These are phyloP conservation scores for Colletotrichum nymphaeae DNA, from an alignment of 2,329 filamentous ascomycete species.

Conservation along the genomic window DNA sequence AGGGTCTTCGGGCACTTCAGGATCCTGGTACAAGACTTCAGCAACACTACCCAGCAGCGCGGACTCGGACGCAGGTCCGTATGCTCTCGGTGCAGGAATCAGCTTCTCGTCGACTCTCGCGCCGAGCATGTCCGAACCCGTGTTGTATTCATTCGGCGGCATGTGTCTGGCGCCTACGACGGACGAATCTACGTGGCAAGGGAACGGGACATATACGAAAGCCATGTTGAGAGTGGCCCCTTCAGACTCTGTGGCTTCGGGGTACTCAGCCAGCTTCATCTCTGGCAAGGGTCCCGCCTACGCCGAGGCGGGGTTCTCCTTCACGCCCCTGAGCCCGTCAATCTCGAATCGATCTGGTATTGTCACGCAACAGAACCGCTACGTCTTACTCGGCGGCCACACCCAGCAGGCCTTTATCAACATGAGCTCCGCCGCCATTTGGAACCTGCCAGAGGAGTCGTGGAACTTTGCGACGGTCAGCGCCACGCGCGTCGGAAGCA, in stretches of 20 bases:
- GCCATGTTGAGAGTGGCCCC: conserved; percentile 77
- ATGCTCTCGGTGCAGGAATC: conserved; percentile 67
- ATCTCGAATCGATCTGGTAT: conserved; percentile 74
- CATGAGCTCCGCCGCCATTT: conserved; percentile 90
- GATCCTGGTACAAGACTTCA: conserved; percentile 56
- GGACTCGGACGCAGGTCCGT: conserved; percentile 49
- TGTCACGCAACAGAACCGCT: conserved; percentile 79
- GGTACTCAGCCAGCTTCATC: conserved; percentile 51
- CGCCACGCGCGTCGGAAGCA: conserved; percentile 48
- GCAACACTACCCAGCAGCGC: conserved; percentile 36
- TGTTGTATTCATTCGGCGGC: conserved; percentile 84
- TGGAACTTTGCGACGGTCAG: conserved; percentile 84
- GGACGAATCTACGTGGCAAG: conserved; percentile 68
- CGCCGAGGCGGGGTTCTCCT: conserved; percentile 86
- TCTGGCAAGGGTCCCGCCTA: conserved; percentile 55
- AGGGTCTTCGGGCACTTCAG: conserved; percentile 48
- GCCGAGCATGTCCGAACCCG: conserved; percentile 63
- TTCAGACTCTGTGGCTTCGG: conserved; percentile 39
- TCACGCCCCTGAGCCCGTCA: conserved; percentile 79
- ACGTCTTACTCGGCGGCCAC: conserved; percentile 87
- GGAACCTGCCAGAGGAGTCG: conserved; percentile 84
- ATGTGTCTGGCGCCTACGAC: conserved; percentile 77
- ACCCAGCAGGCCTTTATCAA: conserved; percentile 88
- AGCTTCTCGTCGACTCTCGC: conserved; percentile 74
- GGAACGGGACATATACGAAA: conserved; percentile 81